Evolutionary conservation across 331 rosid genomes (phyloP), one percentile per base, ranked within the genome.

Genomic region (Pyrus hybrid): DNA sequence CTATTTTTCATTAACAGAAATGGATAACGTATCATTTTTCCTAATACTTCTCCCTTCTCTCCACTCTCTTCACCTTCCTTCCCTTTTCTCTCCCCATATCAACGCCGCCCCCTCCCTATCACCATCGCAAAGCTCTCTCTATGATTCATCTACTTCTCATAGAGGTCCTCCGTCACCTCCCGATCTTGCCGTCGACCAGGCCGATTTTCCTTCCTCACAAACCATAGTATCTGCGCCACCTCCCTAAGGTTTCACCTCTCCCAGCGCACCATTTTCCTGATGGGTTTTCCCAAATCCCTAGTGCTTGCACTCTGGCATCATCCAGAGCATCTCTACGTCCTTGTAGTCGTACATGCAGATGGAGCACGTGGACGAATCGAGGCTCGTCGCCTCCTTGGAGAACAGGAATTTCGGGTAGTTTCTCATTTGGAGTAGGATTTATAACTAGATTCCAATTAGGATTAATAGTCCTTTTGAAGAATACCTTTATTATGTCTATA

Each of bases 241-340:
- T 56, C 79, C 58, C 67, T 85, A 68, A 83, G 83, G 9, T 87
- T 89, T 86, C 71, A 69, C 72, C 87, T 87, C 62, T 82, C 86
- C 41, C 83, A 80, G 51, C 93, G 89, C 58, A 23, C 82, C 22
- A 35, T 85, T 1, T 81, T 77, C 81, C 88, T 82, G 61, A 45
- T 87, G 22, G 67, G 57, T 0, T 54, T 71, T 3, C 70, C 91
- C 7, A 7, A 21, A 9, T 9, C 75, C 17, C 62, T 47, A 83
- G 74, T 94, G 97, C 6, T 90, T 72, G 60, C 99, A 94, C 71
- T 91, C 92, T 0, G 91, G 96, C 99, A 90, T 91, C 97, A 88
- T 88, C 83, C 96, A 71, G 21, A 94, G 47, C 96, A 90, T 90
- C 86, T 92, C 92, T 45, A 80, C 73, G 0, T 86, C 96, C 81